Evolutionary conservation across 805 yeast species (phyloP).

Genomic region (Ogataea glucozyma): DNA sequence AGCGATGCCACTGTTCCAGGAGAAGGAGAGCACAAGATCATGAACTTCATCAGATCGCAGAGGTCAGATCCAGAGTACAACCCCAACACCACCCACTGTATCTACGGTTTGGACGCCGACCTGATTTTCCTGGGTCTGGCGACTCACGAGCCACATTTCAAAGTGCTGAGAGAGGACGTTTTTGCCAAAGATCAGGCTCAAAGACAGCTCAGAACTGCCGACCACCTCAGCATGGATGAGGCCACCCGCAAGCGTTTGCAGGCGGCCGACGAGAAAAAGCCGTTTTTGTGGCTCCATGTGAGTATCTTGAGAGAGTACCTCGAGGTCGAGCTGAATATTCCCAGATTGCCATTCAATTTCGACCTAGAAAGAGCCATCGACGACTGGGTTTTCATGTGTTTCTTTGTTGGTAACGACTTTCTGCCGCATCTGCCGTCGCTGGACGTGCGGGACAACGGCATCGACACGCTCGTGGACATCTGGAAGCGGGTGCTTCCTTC

Average conservation of each 20-base stretch:
- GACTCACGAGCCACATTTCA: conserved; percentile 96
- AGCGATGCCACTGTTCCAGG: conserved; percentile 98
- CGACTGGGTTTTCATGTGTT: conserved; percentile 99
- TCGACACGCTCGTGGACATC: conserved; percentile 73
- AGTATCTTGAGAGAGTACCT: conserved; percentile 86
- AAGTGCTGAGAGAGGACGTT: conserved; percentile 93
- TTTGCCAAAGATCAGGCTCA: conserved; percentile 69
- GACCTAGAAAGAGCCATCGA: conserved; percentile 95
- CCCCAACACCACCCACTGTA: conserved; percentile 94
- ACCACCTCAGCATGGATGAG: conserved; percentile 58
- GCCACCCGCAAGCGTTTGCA: conserved; percentile 49
- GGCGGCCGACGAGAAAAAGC: conserved; percentile 59
- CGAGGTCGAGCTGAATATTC: conserved; percentile 74
- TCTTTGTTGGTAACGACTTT: conserved; percentile 98
- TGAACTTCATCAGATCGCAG: conserved; percentile 92
- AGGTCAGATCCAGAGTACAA: conserved; percentile 82
- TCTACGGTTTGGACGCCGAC: conserved; percentile 97
- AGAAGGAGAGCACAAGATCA: conserved; percentile 98
- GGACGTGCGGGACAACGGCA: conserved; percentile 93
- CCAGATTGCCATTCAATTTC: conserved; percentile 68
- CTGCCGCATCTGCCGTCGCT: conserved; percentile 93
- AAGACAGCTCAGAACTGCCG: conserved; percentile 46
- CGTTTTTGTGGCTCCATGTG: conserved; percentile 92
- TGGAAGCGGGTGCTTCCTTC: conserved; percentile 78
- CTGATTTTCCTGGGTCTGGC: conserved; percentile 93